Evolutionary conservation across 768 basidiomycete species (phyloP).

Genomic region (Pisolithus tinctorius): DNA sequence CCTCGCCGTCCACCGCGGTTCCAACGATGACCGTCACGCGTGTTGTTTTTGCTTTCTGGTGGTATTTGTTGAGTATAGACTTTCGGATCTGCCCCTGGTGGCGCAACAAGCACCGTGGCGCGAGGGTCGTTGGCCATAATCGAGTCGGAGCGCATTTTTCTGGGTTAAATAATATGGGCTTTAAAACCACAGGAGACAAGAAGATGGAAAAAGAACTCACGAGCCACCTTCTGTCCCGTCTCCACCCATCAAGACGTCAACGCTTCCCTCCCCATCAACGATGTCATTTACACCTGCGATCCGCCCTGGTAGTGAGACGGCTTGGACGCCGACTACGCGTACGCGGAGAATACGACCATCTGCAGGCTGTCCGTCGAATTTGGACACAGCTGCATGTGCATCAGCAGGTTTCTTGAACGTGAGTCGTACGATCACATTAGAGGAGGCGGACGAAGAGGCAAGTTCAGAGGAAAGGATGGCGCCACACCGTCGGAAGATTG

Average conservation of each 20-base stretch:
- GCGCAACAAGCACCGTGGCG: conserved; percentile 60
- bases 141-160: conserved; percentile 83
- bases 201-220: conserved; percentile 29
- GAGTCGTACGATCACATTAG: conserved; percentile 55
- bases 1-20: conserved; percentile 20
- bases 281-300: conserved; percentile 46
- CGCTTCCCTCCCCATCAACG: conserved; percentile 31
- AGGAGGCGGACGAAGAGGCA: conserved; percentile 9
- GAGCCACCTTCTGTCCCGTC: conserved; percentile 37
- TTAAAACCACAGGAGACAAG: not conserved
- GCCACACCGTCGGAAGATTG: conserved; percentile 80
- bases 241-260: conserved; percentile 52
- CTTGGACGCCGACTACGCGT: conserved; percentile 50
- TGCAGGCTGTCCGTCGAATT: conserved; percentile 76
- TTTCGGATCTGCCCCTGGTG: conserved; percentile 55
- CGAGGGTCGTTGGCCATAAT: conserved; percentile 55
- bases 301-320: conserved; percentile 50
- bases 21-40: conserved; percentile 21
- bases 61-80: conserved; percentile 35
- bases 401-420: conserved; percentile 61
- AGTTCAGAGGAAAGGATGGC: conserved; percentile 42
- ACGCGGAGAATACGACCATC: conserved; percentile 74
- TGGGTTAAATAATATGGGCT: conserved; percentile 20
- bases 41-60: conserved; percentile 2
- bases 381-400: conserved; percentile 61